Base-by-base conservation (phyloP, 495 filamentous ascomycete genomes). In the Parathielavia hyrcaniae region DNA sequence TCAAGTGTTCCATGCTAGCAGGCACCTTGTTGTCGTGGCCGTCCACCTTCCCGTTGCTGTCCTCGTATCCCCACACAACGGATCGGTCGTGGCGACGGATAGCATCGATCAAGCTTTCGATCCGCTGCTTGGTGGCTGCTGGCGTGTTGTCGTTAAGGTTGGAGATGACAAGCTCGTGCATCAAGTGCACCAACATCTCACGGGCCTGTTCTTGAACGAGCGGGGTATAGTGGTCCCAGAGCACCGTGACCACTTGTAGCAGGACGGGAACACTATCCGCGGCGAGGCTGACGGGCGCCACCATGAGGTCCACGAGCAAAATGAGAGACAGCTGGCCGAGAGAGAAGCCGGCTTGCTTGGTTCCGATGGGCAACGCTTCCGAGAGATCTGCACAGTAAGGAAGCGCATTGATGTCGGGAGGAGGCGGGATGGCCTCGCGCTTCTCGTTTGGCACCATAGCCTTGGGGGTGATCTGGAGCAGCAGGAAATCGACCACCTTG, bases 131-230 rank as follows among this genome's bases (percentile, higher is more conserved):
- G n/a, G 80, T 83, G 10, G 83, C 79, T 1, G 69, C 65, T 0
- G 83, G 79, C 7, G 79, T 81, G 53, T 84, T 78, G 55, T 96
- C 88, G 57, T 91, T 89, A 45, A 96, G 81, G 57, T 86, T 87
- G 1, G 95, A 93, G 39, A 97, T 91, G 32, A 98, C 87, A 16
- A 98, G 80, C 67, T 97, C 95, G 65, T 98, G 93, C 48, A 98
- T 96, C 10, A 98, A 79, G 75, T 98, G 93, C 35, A 98, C 91
- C 16, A 97, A 80, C 93, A 98, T 96, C 65, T 98, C 93, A 45
- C 91, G 84, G 41, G 93, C 91, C 69, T 97, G 91, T 59, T 97
- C 93, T 64, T 96, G 93, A 1, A 98, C 92, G 13, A 96, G 82
- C n/a, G 89, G 81, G 3, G 86, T 95, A 64, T 97, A 95, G 56